Base-by-base conservation (phyloP, 768 basidiomycete species). In the Ramaria rubella region DNA sequence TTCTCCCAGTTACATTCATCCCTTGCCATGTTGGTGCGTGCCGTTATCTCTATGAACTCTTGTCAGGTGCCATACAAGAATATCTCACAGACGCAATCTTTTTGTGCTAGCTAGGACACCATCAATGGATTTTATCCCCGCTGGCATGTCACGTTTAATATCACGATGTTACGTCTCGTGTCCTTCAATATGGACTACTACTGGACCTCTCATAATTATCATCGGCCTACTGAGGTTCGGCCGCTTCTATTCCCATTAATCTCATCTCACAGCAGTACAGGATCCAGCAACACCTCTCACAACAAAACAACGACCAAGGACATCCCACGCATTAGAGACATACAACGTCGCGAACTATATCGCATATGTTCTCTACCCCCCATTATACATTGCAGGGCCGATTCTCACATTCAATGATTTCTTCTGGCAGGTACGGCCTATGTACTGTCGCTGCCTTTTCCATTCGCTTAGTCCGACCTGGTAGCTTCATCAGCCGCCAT, bases 331-430 rank as follows among this genome's bases (percentile, higher is more conserved):
- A 1, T 66, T 68, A 11, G 74, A 77, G 11, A 69, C 77, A 50
- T 96, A 94, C 66, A 78, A 81, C 1, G 85, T 82, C 61, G 48
- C 71, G 17, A 87, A 87, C 64, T 95, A 91, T 67, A 52, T 96
- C 9, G 78, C 88, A 23, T 98, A 97, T 65, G 77, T 79, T n/a
- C 71, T 97, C 7, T 99, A 98, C 65, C 83, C 94, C 0, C 94
- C 96, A 1, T 74, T 98, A 11, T 99, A 97, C 67, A 89, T 98
- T 50, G 94, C 90, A 1, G 95, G 96, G 0, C 96, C 96, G 0
- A 94, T 98, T 62, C 81, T 98, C 68, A 88, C 94, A 0, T 98
- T 92, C 76, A 95, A 95, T 65, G 91, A 96, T 68, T 98, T 92
- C 67, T 73, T 91, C 64, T 90, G 87, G 84, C 95, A 97, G 83